Evolutionary conservation across 805 yeast genomes (phyloP).

Genomic region (Kurtzmaniella cleridarum): DNA sequence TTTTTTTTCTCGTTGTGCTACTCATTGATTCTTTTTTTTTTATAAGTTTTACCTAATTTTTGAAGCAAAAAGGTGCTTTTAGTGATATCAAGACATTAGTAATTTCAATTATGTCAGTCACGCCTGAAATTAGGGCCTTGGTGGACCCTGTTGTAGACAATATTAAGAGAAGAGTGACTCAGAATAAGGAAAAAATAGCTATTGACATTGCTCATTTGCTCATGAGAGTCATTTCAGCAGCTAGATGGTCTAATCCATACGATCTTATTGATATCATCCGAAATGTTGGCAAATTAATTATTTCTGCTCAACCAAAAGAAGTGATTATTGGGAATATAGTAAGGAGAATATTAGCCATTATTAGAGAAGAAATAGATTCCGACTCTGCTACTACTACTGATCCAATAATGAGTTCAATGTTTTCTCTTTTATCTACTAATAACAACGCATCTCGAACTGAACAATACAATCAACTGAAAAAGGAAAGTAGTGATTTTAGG

Average conservation of each 20-base stretch:
- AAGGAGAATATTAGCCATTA: constrained; percentile 78
- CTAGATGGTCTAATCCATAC: constrained; percentile 77
- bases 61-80: too few relatives aligned
- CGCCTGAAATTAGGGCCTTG: constrained; percentile 29
- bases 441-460: constrained; percentile 17
- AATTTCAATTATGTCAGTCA: too few relatives aligned
- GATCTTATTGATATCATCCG: constrained; percentile 71
- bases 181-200: constrained; percentile 79
- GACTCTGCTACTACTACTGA: constrained; percentile 22
- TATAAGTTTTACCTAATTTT: too few relatives aligned
- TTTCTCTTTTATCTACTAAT: constrained; percentile 65
- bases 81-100: too few relatives aligned
- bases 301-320: constrained; percentile 83
- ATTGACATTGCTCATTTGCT: constrained; percentile 80
- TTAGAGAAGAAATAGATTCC: constrained; percentile 79
- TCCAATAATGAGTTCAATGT: constrained; percentile 79
- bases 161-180: constrained; percentile 78
- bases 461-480: constrained; percentile 27
- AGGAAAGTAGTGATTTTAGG: constrained; percentile 60
- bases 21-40: too few relatives aligned
- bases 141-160: constrained; percentile 38
- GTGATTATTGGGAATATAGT: constrained; percentile 87
- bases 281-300: constrained; percentile 62
- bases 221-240: constrained; percentile 82
- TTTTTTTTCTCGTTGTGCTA: too few relatives aligned